Evolutionary conservation across 164 flowering plant genomes (phyloP).

Genomic region (Stephania cephalantha): DNA sequence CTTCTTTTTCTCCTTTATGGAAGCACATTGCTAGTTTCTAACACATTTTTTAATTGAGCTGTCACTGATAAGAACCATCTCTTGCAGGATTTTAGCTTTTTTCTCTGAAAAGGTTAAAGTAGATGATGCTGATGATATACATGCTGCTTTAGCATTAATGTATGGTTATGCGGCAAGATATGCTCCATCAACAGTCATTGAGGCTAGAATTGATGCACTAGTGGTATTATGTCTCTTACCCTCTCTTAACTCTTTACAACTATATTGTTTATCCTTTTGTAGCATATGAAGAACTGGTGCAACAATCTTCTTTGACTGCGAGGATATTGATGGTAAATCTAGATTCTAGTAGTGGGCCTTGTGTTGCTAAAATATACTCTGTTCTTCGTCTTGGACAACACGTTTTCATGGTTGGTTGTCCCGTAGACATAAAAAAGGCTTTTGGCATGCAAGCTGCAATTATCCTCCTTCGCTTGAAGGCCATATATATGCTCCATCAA

Average conservation of each 20-base stretch:
- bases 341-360: too few relatives aligned
- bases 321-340: not conserved
- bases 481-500: too few relatives aligned
- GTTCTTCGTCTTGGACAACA: too few relatives aligned
- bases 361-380: too few relatives aligned
- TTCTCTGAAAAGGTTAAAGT: slow-evolving; percentile 49
- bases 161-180: slow-evolving; percentile 99
- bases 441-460: too few relatives aligned
- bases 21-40: not conserved
- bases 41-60: not conserved
- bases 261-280: not conserved
- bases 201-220: slow-evolving; percentile 97
- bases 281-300: not conserved
- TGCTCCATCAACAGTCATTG: slow-evolving; percentile 96
- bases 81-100: slow-evolving; percentile 64
- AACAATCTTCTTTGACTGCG: not conserved
- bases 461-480: too few relatives aligned
- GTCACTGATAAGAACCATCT: slow-evolving; percentile 5
- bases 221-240: slow-evolving; percentile 48
- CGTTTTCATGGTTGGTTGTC: too few relatives aligned
- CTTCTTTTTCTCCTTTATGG: not conserved
- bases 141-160: slow-evolving; percentile 98
- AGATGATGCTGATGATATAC: slow-evolving; percentile 90
- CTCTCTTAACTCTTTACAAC: not conserved
- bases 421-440: too few relatives aligned